These are phyloP conservation scores for Euphorbia schlechtendalii DNA, from an alignment of 441 rosid genomes.

Conservation along the genomic window DNA sequence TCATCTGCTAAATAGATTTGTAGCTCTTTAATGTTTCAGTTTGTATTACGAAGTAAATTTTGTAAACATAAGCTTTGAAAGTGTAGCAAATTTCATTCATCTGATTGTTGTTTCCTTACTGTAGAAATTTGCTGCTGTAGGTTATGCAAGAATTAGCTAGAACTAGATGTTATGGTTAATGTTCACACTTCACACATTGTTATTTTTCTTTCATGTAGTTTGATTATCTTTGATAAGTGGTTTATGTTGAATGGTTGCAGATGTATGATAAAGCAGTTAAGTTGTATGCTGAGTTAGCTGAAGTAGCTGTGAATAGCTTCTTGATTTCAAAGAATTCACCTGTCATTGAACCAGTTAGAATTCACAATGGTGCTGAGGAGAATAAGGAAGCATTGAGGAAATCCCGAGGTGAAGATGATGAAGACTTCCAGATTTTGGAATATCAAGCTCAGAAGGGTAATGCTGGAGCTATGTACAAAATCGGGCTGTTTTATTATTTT, in stretches of 20 bases:
- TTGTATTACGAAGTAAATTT: not conserved
- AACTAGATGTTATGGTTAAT: not conserved
- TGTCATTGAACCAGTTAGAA: slow-evolving; percentile 82
- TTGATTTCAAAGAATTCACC: slow-evolving; percentile 90
- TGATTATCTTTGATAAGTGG: slow-evolving; percentile 3
- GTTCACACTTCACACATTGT: not conserved
- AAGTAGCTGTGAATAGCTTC: slow-evolving; percentile 87
- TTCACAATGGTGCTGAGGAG: slow-evolving; percentile 92
- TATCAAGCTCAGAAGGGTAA: slow-evolving; percentile 97
- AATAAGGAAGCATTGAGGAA: slow-evolving; percentile 88
- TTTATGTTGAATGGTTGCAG: slow-evolving; percentile 29
- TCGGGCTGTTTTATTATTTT: slow-evolving; percentile 86
- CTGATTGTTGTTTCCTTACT: not conserved
- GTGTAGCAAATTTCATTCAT: not conserved
- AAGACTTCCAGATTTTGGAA: slow-evolving; percentile 94
- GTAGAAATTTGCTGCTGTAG: not conserved
- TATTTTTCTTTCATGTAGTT: slow-evolving; percentile 6
- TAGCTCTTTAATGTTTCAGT: slow-evolving; percentile 1
- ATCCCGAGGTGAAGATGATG: slow-evolving; percentile 91
- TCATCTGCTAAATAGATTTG: not conserved
- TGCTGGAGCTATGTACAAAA: slow-evolving; percentile 78
- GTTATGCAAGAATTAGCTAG: not conserved
- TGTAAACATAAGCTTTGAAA: not conserved
- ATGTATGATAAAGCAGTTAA: slow-evolving; percentile 78
- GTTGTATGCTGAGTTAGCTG: slow-evolving; percentile 85